phyloP scores from a whole-genome alignment of 306 rosid species.

The Heteromeles arbutifolia region DNA sequence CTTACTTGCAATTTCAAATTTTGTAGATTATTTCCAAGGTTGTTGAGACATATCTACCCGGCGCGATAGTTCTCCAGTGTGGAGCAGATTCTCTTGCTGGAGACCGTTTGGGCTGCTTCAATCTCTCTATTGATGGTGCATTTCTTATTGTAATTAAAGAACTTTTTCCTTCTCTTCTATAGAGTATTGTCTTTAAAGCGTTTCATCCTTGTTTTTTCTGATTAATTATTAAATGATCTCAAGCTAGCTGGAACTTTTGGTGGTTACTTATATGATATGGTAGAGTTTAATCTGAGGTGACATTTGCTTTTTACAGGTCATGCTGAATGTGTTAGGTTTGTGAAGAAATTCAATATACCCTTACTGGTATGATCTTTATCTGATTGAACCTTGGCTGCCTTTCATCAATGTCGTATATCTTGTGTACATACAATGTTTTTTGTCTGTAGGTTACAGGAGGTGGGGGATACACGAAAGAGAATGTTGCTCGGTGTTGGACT shows the following conservation, averaged over 20 bases:
- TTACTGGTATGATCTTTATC: constrained; percentile 60
- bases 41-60: constrained; percentile 90
- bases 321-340: constrained; percentile 90
- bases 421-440: constrained; percentile 18
- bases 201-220: not conserved
- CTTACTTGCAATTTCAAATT: constrained; percentile 14
- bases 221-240: not conserved
- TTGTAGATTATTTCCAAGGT: constrained; percentile 91
- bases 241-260: not conserved
- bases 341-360: constrained; percentile 89
- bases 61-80: constrained; percentile 94
- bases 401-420: constrained; percentile 3
- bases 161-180: constrained; percentile 7
- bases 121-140: constrained; percentile 99
- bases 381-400: not conserved
- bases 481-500: constrained; percentile 98
- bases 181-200: not conserved
- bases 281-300: constrained; percentile 8
- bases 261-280: constrained; percentile 4
- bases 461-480: constrained; percentile 97
- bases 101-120: constrained; percentile 99
- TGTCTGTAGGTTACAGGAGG: constrained; percentile 85
- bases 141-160: constrained; percentile 39
- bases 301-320: constrained; percentile 54
- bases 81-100: constrained; percentile 99